Percentiles rank a stretch among this genome's conserved stretches.
Conservation (phyloP, 306 rosid genomes). For the Trifolium fragiferum region DNA sequence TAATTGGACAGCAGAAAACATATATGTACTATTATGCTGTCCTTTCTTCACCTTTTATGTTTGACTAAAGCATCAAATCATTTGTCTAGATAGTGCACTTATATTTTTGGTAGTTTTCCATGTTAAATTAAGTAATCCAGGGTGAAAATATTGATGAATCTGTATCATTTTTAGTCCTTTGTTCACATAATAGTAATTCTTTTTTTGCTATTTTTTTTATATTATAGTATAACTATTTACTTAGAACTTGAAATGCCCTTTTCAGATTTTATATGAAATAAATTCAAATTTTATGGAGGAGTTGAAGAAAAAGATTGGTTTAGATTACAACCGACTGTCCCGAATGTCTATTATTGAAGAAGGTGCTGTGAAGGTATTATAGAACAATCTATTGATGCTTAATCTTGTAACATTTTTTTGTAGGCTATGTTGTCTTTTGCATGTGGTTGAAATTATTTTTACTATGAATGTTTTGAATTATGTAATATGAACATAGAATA, state of each 20-base stretch:
- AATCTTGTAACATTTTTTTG: slow-evolving; percentile 27
- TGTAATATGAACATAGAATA: slow-evolving; percentile 22
- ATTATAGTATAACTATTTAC: slow-evolving; percentile 32
- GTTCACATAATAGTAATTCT: slow-evolving; percentile 22
- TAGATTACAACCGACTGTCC: slow-evolving; percentile 66
- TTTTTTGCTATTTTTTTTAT: not conserved
- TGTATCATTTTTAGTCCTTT: slow-evolving; percentile 13
- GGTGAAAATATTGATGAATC: slow-evolving; percentile 14
- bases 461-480: slow-evolving; percentile 12
- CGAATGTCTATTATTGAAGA: slow-evolving; percentile 80
- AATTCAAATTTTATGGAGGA: slow-evolving; percentile 66
- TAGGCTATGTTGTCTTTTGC: slow-evolving; percentile 25
- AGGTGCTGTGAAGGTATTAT: slow-evolving; percentile 67
- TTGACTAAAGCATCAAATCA: slow-evolving; percentile 30
- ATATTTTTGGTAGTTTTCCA: slow-evolving; percentile 28
- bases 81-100: slow-evolving; percentile 33
- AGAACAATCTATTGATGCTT: slow-evolving; percentile 29
- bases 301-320: slow-evolving; percentile 73
- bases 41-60: slow-evolving; percentile 23
- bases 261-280: slow-evolving; percentile 71
- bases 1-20: slow-evolving; percentile 1
- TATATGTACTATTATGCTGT: slow-evolving; percentile 27
- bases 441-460: not conserved
- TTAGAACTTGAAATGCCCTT: slow-evolving; percentile 22
- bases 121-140: slow-evolving; percentile 26